Conservation (phyloP, 768 basidiomycete species). For the button mushroom (Agaricus bisporus) region DNA sequence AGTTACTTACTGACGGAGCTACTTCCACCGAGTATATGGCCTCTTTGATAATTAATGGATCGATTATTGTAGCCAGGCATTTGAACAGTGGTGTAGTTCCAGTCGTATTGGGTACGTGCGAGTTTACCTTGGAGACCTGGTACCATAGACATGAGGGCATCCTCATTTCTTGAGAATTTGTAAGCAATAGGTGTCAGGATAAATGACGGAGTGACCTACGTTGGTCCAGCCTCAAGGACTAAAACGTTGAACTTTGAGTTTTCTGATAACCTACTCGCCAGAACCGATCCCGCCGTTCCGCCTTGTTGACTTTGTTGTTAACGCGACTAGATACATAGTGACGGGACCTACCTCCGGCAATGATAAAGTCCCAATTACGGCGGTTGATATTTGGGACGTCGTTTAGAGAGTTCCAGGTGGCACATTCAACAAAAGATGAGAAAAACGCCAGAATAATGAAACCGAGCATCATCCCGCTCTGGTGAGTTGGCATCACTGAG, state of each 20-base stretch:
- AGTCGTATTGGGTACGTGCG: constrained; percentile 18
- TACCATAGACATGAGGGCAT: constrained; percentile 12
- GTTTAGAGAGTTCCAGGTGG: not conserved
- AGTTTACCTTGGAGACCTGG: constrained; percentile 12
- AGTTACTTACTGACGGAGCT: constrained; percentile 23
- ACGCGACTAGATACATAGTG: not conserved
- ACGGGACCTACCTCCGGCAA: constrained; percentile 16
- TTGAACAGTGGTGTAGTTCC: constrained; percentile 26
- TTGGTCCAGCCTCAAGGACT: constrained; percentile 25
- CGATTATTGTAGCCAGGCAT: constrained; percentile 22
- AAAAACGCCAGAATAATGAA: not conserved
- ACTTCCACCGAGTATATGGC: constrained; percentile 27
- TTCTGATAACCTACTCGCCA: constrained; percentile 24
- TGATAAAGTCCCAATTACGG: constrained; percentile 12
- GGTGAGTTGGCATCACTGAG: not conserved
- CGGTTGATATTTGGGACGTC: not conserved
- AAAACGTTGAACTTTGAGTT: constrained; percentile 19
- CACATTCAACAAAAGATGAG: not conserved
- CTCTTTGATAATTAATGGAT: constrained; percentile 20
- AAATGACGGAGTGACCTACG: constrained; percentile 13
- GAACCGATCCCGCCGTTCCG: constrained; percentile 23
- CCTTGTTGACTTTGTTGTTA: constrained; percentile 9
- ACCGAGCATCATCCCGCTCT: not conserved
- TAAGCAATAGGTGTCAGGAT: too few species aligned
- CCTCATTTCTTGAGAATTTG: constrained; percentile 14